These are phyloP conservation scores for Pseudomonodictys pantanalensis DNA, from an alignment of 495 filamentous ascomycete genomes.

Conservation along the genomic window DNA sequence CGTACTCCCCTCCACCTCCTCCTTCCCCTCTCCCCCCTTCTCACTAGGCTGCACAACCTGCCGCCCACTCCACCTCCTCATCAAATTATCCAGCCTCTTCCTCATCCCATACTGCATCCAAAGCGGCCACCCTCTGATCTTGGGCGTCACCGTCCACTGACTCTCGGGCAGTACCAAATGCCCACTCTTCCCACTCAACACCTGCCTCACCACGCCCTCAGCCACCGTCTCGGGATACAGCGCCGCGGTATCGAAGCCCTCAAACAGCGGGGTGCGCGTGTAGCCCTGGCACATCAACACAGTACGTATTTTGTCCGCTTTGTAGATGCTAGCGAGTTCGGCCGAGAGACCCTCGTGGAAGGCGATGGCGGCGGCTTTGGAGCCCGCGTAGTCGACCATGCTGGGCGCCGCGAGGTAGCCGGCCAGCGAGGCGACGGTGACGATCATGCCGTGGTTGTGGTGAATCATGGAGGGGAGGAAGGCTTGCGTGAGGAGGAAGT, in stretches of 20 bases:
- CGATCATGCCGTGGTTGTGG: constrained; percentile 68
- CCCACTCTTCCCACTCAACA: constrained; percentile 55
- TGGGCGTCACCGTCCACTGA: constrained; percentile 38
- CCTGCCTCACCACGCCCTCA: constrained; percentile 58
- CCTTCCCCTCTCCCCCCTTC: constrained; percentile 5
- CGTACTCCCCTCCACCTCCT: constrained; percentile 24
- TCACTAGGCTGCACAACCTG: constrained; percentile 35
- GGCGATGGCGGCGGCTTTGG: constrained; percentile 62
- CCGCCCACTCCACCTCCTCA: constrained; percentile 30
- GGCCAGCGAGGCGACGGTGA: constrained; percentile 66
- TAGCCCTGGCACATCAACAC: constrained; percentile 65
- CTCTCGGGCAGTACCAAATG: constrained; percentile 56
- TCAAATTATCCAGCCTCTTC: constrained; percentile 31
- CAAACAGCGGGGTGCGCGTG: constrained; percentile 59
- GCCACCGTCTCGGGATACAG: constrained; percentile 63
- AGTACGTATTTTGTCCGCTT: constrained; percentile 63
- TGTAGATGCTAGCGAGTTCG: constrained; percentile 59
- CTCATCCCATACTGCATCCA: constrained; percentile 46
- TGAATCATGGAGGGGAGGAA: constrained; percentile 66
- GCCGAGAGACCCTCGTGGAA: constrained; percentile 69
- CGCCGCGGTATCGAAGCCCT: constrained; percentile 55
- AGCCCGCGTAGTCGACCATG: constrained; percentile 66
- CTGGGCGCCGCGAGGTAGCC: constrained; percentile 58
- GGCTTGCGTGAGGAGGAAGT: constrained; percentile 62
- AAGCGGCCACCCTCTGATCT: constrained; percentile 42